phyloP scores from a whole-genome alignment of 208 protist species.

The Crithidia mellificae region DNA sequence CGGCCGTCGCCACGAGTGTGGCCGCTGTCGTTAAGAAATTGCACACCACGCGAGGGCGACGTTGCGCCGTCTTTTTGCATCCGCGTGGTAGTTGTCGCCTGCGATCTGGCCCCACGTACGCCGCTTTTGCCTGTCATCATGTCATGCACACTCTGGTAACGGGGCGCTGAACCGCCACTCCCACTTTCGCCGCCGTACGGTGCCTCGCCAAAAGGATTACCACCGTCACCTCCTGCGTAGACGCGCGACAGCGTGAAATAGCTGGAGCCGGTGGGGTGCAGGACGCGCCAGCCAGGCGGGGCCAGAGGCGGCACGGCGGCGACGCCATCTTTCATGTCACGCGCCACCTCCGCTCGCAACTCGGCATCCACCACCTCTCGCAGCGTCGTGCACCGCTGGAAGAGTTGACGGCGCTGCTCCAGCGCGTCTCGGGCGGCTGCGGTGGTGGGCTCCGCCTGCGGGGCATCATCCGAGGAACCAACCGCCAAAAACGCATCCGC shows the following conservation, averaged over 20 bases:
- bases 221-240: neutral
- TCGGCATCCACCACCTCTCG: conserved; percentile 36
- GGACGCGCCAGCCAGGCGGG: conserved; percentile 64
- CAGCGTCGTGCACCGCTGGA: conserved; percentile 22
- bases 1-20: neutral
- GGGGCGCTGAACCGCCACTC: conserved; percentile 1
- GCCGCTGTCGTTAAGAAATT: neutral
- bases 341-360: conserved; percentile 66
- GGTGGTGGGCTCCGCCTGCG: conserved; percentile 9
- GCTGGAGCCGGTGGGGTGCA: conserved; percentile 52
- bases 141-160: conserved; percentile 72
- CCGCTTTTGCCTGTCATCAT: conserved; percentile 9
- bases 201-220: no score
- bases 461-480: neutral
- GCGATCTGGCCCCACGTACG: neutral
- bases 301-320: conserved; percentile 74
- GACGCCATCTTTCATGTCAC: conserved; percentile 67
- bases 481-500: neutral
- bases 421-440: conserved; percentile 11
- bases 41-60: neutral
- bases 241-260: conserved; percentile 71
- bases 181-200: no score
- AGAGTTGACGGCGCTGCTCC: conserved; percentile 26
- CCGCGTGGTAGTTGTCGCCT: no score
- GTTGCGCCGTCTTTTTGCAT: no score